Evolutionary conservation across 495 filamentous ascomycete genomes (phyloP), one percentile per base, ranked within the genome.

Genomic region (Penicilliopsis zonata): DNA sequence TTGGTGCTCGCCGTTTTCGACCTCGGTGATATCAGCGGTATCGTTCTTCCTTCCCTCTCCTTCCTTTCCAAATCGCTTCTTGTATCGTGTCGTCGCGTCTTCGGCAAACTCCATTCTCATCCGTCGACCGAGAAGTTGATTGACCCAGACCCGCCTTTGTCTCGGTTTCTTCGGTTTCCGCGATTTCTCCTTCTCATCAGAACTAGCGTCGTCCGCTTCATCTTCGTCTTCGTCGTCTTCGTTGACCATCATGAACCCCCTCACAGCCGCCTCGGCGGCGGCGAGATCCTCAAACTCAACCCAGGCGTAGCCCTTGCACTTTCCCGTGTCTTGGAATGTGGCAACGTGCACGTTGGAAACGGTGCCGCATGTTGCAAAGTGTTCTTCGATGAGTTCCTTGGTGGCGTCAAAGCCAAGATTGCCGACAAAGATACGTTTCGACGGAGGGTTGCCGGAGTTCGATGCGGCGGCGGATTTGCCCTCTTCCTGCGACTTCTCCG

Each of bases 241-340:
- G 36, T 66, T 62, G 25, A 78, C 59, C 44, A 72, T 66, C 29
- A 86, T 67, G 47, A 73, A 93, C 2, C 92, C 92, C 38, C 72
- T 78, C 41, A 94, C 85, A 5, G 86, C 90, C 46, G 71, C 74
- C 42, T 74, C 64, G 0, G 82, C 85, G 0, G 77, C 71, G 13
- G 80, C 76, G 12, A 84, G 41, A 15, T 85, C 76, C 48, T 77
- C 76, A 59, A 96, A 99, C 23, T 80, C 78, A 29, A 96, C 75
- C 82, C 90, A 96, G 13, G 78, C 87, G 63, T 82, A 99, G 1
- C 90, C 90, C 62, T 95, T 95, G 64, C 92, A 96, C 61, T 96
- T 96, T 16, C 90, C 92, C 23, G 78, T 75, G 47, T 99, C 92
- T 52, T 96, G 85, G 48, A 99, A 99, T 0, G 87, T 94, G 2